Evolutionary conservation across 2,329 filamentous ascomycete genomes (phyloP).

Genomic region (Chaetomiaceae sp.): DNA sequence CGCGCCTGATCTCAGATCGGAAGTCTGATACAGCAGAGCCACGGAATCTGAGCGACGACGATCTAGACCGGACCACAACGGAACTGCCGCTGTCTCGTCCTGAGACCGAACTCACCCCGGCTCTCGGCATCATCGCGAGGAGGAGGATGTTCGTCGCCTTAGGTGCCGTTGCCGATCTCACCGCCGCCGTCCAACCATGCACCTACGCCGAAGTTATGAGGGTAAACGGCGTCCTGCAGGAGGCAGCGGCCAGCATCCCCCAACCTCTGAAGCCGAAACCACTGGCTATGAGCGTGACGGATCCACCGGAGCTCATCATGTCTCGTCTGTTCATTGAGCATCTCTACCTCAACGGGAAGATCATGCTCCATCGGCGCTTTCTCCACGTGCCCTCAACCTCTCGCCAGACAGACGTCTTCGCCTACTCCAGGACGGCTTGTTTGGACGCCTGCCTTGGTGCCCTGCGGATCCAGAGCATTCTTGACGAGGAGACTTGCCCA

Average conservation of each 20-base stretch:
- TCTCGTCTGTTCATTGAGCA: not conserved
- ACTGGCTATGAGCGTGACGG: conserved; percentile 1
- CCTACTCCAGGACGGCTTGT: conserved; percentile 27
- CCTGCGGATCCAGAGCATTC: conserved; percentile 25
- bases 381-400: not conserved
- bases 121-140: conserved; percentile 18
- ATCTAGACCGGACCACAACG: conserved; percentile 35
- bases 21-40: conserved; percentile 41
- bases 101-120: conserved; percentile 30
- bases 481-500: conserved; percentile 24
- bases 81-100: conserved; percentile 36
- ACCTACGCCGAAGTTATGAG: conserved; percentile 23
- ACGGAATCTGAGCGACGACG: conserved; percentile 40
- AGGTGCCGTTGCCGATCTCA: conserved; percentile 13
- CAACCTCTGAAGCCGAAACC: conserved; percentile 18
- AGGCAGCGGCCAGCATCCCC: conserved; percentile 25
- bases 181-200: conserved; percentile 10
- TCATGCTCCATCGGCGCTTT: conserved; percentile 32
- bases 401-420: conserved; percentile 10
- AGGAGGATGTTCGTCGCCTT: conserved; percentile 16
- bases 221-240: conserved; percentile 25
- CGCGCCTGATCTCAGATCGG: conserved; percentile 36
- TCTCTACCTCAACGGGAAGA: conserved; percentile 11
- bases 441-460: conserved; percentile 26
- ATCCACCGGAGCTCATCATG: conserved; percentile 3